Base-by-base conservation (phyloP, 345 rosid genomes). In the Crucihimalaya himalaica region DNA sequence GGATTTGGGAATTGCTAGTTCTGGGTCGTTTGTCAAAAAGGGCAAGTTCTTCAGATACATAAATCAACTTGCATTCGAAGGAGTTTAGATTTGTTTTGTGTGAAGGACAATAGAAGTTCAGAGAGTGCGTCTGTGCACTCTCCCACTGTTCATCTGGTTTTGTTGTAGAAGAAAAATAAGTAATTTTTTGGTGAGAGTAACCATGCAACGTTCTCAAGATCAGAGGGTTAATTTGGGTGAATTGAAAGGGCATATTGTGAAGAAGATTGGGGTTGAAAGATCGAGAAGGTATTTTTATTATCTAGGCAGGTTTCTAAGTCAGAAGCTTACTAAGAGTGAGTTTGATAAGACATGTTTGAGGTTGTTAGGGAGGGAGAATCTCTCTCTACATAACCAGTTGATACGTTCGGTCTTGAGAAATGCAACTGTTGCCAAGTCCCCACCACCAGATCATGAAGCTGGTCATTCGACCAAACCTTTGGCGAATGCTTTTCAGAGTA, bases 381-480 rank as follows among this genome's bases (percentile, higher is more conserved):
- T 96, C n/a, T 84, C 89, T 0, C 82, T 96, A 73, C 99, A 96
- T 81, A 96, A 96, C 80, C 91, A 84, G 76, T 79, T 96, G 75
- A 84, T 96, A 46, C 80, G 85, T 16, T 82, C 95, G 11, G 84
- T 96, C 63, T 81, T 96, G 86, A 92, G 82, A 68, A 96, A 96
- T 81, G 94, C 93, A 8, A 79, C 84, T 75, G 91, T 82, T 28
- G 85, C 90, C 12, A 86, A 90, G 78, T 78, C 80, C 5, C 86
- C 88, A 0, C 96, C 97, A 0, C 78, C 89, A 6, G 57, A 65
- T 79, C 80, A 79, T 3, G 92, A 92, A 68, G 85, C 72, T 5
- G 84, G 81, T 48, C 86, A 83, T 9, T 40, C 16, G 42, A 76
- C 68, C 5, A 89, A 87, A 74, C 84, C 92, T 68, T 60, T 59